Base-by-base conservation (phyloP, 352 stramenopile species). In the Globisporangium takayamanum region DNA sequence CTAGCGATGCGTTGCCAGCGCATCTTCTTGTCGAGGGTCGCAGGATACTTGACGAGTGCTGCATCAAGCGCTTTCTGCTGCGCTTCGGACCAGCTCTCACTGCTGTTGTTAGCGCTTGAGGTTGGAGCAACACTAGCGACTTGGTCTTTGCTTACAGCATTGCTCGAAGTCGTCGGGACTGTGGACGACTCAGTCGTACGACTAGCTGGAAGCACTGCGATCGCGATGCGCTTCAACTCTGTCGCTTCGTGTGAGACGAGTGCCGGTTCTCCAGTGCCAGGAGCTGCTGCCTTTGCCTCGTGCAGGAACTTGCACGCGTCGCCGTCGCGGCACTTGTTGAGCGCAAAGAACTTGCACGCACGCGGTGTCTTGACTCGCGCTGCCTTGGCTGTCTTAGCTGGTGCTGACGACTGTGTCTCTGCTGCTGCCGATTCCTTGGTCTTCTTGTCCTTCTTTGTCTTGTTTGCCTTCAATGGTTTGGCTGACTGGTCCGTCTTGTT, bases 41-140 rank as follows among this genome's bases (percentile, higher is more conserved):
- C 61, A n/a, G 84, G 77, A 56, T 84, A 92, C 50, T 76, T 80
- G 58, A 84, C 88, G 16, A 94, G 60, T 1, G 84, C 84, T 26
- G 66, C 14, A 53, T 94, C 84, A 26, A 94, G 66, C 15, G 70
- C 71, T 26, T 64, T 70, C 48, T 94, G 84, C 57, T 94, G 82
- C 16, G 57, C 59, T 48, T 80, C 63, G 0, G 82, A 86, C 84
- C 84, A 94, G 14, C 73, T 67, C 20, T 57, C 48, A 56, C 55
- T 71, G 53, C 14, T 20, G 45, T 7, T 11, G 45, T 28, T 33
- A 5, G 26, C 20, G 36, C 22, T 53, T 28, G 48, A 53, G 25
- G 33, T 39, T 12, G 33, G 33, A 39, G 33, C 33, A 39, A 7
- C 10, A 39, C 33, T 39, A 39, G 33, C 33, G 33, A 10, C 33